These are phyloP conservation scores for Trichocladium antarcticum DNA, from an alignment of 495 filamentous ascomycete genomes.

Conservation along the genomic window DNA sequence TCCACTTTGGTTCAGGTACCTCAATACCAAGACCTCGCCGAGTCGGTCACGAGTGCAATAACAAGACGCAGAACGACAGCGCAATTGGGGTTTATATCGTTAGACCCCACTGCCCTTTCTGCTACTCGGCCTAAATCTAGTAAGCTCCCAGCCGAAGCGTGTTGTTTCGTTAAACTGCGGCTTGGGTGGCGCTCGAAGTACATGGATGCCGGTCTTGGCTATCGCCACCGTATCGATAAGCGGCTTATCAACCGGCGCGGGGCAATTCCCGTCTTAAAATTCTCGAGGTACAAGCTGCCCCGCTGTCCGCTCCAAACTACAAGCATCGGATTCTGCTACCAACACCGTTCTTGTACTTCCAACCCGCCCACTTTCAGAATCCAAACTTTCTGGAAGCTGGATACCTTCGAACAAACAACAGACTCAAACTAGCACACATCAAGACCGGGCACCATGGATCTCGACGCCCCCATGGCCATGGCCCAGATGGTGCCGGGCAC, in stretches of 20 bases:
- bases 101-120: no score
- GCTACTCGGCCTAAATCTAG: no score
- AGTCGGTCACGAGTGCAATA: no score
- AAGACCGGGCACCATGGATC: slow-evolving; percentile 43
- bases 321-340: neutral
- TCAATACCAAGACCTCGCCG: no score
- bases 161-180: no score
- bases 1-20: no score
- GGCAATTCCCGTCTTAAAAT: slow-evolving; percentile 5
- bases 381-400: neutral
- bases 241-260: slow-evolving; percentile 15
- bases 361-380: neutral
- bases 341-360: neutral
- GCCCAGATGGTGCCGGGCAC: slow-evolving; percentile 35
- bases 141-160: no score
- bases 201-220: no score
- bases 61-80: no score
- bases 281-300: slow-evolving; percentile 10
- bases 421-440: neutral
- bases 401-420: neutral
- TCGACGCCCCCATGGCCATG: slow-evolving; percentile 53
- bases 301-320: neutral
- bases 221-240: slow-evolving; percentile 6
- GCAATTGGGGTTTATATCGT: no score
- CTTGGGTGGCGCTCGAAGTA: no score